Conservation (phyloP, 306 rosid genomes). For the Cucurbita maxima region DNA sequence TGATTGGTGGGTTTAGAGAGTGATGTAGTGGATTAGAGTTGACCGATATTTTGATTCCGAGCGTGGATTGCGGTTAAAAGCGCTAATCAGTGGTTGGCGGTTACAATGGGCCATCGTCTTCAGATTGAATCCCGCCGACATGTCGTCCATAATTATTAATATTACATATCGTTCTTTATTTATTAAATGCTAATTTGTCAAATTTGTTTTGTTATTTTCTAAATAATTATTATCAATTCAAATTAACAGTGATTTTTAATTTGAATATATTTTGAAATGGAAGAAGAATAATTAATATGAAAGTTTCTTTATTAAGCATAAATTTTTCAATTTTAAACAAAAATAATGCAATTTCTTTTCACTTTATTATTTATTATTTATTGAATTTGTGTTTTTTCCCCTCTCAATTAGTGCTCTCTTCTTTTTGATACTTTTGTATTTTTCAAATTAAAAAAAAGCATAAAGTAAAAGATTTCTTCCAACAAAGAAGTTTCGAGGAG, state of each 20-base stretch:
- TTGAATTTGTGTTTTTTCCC: background rate
- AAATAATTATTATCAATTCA: background rate
- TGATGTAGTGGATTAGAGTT: background rate
- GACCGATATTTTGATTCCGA: background rate
- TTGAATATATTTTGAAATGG: background rate
- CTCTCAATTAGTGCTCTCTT: background rate
- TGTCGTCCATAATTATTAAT: background rate
- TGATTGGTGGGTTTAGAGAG: background rate
- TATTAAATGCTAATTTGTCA: background rate
- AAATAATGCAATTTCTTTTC: background rate
- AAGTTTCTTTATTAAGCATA: background rate
- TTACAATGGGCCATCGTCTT: background rate
- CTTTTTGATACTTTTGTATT: background rate
- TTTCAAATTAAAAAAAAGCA: background rate
- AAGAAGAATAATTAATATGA: background rate
- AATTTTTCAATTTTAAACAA: background rate
- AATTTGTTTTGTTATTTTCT: background rate
- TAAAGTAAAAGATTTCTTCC: background rate
- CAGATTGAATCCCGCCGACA: background rate
- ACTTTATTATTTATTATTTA: background rate
- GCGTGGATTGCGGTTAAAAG: slow-evolving; percentile 7
- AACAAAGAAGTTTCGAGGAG: slow-evolving; percentile 1
- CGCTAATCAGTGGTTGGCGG: slow-evolving; percentile 3
- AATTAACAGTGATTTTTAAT: no score
- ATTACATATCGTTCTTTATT: background rate